Conservation (phyloP, 2,329 filamentous ascomycete genomes). For the Sclerotinia glacialis region DNA sequence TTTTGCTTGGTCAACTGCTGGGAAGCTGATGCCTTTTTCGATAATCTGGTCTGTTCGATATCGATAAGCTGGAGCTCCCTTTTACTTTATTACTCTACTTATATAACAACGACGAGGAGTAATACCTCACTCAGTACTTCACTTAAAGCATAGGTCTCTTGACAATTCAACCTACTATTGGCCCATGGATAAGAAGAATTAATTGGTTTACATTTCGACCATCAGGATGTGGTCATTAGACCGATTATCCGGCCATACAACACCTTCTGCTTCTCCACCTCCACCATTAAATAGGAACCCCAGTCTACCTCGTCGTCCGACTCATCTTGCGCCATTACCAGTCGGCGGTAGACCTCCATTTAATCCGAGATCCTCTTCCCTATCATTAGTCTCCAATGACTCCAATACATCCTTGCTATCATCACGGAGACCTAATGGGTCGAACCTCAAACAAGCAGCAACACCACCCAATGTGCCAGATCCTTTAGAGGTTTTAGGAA, state of each 20-base stretch:
- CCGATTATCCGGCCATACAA: slow-evolving; percentile 71
- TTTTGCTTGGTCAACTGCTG: neutral
- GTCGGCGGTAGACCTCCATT: slow-evolving; percentile 66
- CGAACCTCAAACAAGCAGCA: slow-evolving; percentile 59
- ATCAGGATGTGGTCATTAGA: slow-evolving; percentile 75
- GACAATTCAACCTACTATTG: neutral
- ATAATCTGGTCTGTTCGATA: slow-evolving; percentile 20
- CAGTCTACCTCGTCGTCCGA: slow-evolving; percentile 65
- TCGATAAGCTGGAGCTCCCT: slow-evolving; percentile 17
- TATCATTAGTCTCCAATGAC: slow-evolving; percentile 74
- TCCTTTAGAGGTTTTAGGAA: slow-evolving; percentile 66
- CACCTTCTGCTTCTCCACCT: slow-evolving; percentile 53
- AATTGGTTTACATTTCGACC: neutral
- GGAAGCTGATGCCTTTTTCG: slow-evolving; percentile 2
- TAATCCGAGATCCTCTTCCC: slow-evolving; percentile 69
- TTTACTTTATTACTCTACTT: neutral
- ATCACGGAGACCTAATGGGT: slow-evolving; percentile 63
- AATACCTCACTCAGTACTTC: neutral
- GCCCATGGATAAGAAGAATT: neutral
- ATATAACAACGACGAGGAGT: slow-evolving; percentile 1
- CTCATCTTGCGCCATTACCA: slow-evolving; percentile 65
- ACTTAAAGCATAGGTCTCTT: neutral
- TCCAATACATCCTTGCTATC: slow-evolving; percentile 73
- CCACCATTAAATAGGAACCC: slow-evolving; percentile 61
- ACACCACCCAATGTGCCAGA: slow-evolving; percentile 56